Base-by-base conservation (phyloP, 2,329 filamentous ascomycete species). In the Metarhizium rileyi region DNA sequence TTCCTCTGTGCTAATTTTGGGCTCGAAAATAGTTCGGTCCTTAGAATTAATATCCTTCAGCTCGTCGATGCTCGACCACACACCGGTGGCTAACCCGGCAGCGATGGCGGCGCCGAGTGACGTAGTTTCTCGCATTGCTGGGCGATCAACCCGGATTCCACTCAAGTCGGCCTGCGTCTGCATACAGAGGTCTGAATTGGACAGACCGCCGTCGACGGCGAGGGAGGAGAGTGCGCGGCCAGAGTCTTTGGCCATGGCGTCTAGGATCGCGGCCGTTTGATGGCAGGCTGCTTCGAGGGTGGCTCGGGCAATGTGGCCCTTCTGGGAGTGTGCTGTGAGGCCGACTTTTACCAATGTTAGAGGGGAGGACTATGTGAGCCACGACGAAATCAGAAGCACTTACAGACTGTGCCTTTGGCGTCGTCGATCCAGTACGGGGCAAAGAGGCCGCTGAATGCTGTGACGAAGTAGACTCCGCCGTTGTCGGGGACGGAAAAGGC, bases 361-460 rank as follows among this genome's bases (percentile, higher is more conserved):
- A 20, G 12, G 38, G 10, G 3, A 9, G 28, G 30, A 38, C n/a
- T 26, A 14, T 18, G 28, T 1, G 4, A 16, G 16, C 16, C 14
- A 23, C 4, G 45, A 25, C 20, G 30, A 53, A 48, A 20, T 18
- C 12, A 20, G 23, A 14, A 45, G 7, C 27, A 71, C 77, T 69
- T 71, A 83, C 78, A 90, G 50, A 93, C 81, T 5, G 90, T 95
- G 52, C 90, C 90, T 65, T 90, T 86, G 20, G 89, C 89, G 68
- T 94, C 87, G 63, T 95, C 89, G 53, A 95, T 91, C 90, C 90
- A 95, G 67, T 95, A 95, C 0, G 90, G 90, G 1, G 90, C 90
- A 63, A 95, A 95, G 3, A 95, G 76, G 48, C 90, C 90, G 65
- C 85, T 90, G 64, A 95, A 95, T 1, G 90, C 90, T 3, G 90